Percentiles rank a stretch among this genome's conserved stretches.
These are phyloP conservation scores for Penicillium sp. DNA, from an alignment of 2,329 filamentous ascomycete genomes.

Conservation along the genomic window DNA sequence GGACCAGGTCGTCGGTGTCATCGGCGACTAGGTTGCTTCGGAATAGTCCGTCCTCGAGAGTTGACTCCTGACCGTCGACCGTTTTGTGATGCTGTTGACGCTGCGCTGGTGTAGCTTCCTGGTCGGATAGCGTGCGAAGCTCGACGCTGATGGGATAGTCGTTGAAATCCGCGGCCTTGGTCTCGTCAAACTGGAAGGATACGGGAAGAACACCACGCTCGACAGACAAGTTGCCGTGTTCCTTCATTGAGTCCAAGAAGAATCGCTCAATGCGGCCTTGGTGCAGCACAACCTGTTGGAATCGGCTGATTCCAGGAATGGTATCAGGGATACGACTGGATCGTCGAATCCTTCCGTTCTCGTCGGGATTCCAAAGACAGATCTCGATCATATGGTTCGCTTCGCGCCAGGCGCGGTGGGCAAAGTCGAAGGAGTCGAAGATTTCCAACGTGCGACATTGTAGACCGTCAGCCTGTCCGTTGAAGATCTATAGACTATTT, in stretches of 20 bases:
- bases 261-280: conserved; percentile 66
- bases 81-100: conserved; percentile 27
- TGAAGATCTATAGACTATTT: too few species aligned
- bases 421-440: conserved; percentile 67
- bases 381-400: conserved; percentile 27
- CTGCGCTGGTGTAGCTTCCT: conserved; percentile 43
- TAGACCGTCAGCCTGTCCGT: conserved; percentile 51
- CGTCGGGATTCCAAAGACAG: conserved; percentile 40
- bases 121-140: conserved; percentile 54
- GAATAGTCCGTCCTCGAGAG: conserved; percentile 46
- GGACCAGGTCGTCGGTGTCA: not conserved
- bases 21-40: not conserved
- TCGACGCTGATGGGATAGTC: conserved; percentile 59
- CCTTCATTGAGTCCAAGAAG: conserved; percentile 58
- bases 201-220: conserved; percentile 58
- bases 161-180: conserved; percentile 42
- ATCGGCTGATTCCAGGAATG: conserved; percentile 56
- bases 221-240: conserved; percentile 51
- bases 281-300: conserved; percentile 62
- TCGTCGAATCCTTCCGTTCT: conserved; percentile 53
- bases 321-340: conserved; percentile 60
- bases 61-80: conserved; percentile 24
- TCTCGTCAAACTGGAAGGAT: conserved; percentile 51
- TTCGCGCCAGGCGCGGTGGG: conserved; percentile 51
- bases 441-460: conserved; percentile 66